phyloP scores from a whole-genome alignment of 306 rosid genomes.

The Castanea crenata region DNA sequence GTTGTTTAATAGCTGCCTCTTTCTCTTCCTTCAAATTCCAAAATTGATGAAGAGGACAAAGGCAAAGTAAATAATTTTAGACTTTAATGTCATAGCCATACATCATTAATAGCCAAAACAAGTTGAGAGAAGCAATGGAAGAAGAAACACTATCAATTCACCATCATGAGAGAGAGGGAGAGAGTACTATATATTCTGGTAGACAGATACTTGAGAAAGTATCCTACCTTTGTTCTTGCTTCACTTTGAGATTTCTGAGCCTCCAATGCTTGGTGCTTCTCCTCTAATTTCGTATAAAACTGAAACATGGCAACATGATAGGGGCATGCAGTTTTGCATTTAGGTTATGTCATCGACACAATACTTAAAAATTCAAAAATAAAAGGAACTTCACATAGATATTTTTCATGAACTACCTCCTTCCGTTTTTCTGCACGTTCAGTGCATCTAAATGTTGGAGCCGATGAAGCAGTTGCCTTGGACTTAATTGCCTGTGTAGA shows the following conservation, averaged over 20 bases:
- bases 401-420: constrained; percentile 58
- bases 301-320: constrained; percentile 26
- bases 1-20: constrained; percentile 78
- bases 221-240: constrained; percentile 82
- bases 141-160: constrained; percentile 11
- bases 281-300: constrained; percentile 87
- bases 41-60: constrained; percentile 25
- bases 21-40: constrained; percentile 71
- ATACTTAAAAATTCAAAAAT: constrained; percentile 4
- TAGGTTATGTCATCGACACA: constrained; percentile 4
- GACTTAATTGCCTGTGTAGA: constrained; percentile 50
- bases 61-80: constrained; percentile 14
- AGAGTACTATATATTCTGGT: constrained; percentile 5
- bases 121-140: constrained; percentile 21
- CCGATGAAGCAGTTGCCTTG: constrained; percentile 63
- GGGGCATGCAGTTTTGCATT: not conserved
- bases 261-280: constrained; percentile 83
- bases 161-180: not conserved
- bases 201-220: constrained; percentile 22
- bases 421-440: constrained; percentile 89
- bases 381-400: constrained; percentile 17
- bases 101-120: not conserved
- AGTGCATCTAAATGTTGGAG: constrained; percentile 71
- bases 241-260: constrained; percentile 88
- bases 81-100: not conserved